Evolutionary conservation across 257 asterid genomes (phyloP), one percentile per base, ranked within the genome.

Genomic region (Orobanche coerulescens): DNA sequence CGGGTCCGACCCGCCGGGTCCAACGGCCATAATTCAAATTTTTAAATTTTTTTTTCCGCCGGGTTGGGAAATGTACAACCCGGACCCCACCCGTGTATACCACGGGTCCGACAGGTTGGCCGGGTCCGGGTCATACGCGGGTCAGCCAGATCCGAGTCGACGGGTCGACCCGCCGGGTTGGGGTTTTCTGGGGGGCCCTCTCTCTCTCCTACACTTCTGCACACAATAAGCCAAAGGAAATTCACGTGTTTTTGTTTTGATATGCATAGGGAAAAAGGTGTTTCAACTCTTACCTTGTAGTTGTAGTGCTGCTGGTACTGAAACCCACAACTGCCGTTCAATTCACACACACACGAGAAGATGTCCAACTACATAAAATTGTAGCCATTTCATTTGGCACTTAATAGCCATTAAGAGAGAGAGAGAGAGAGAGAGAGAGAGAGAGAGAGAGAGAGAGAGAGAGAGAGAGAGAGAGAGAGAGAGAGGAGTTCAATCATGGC

Each of bases 161-260:
- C n/a, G n/a, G n/a, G n/a, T n/a, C n/a, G n/a, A n/a, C n/a, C n/a
- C n/a, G n/a, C n/a, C n/a, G n/a, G n/a, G n/a, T n/a, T n/a, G n/a
- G n/a, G n/a, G n/a, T n/a, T n/a, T n/a, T n/a, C n/a, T n/a, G n/a
- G n/a, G n/a, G n/a, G n/a, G n/a, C n/a, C n/a, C 67, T 43, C 30
- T 24, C 67, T 30, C 67, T 26, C 33, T 49, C 37, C 34, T 23
- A 51, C 48, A 50, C 69, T 57, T 33, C 70, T 56, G 64, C 54
- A 30, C 75, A 72, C 68, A 69, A 82, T 39, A 65, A 6, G 83
- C 87, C 96, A 88, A 84, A 73, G 37, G 73, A 81, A 70, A 58
- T 62, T 88, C 96, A 88, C 96, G 79, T 84, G 96, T 71, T 66
- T 49, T 72, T 82, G 85, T 84, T 76, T 77, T 79, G 76, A 69